Percentiles rank a stretch among this genome's conserved stretches.
Conservation (phyloP, 1,284 basidiomycete species). For the Phlebopus sp. region DNA sequence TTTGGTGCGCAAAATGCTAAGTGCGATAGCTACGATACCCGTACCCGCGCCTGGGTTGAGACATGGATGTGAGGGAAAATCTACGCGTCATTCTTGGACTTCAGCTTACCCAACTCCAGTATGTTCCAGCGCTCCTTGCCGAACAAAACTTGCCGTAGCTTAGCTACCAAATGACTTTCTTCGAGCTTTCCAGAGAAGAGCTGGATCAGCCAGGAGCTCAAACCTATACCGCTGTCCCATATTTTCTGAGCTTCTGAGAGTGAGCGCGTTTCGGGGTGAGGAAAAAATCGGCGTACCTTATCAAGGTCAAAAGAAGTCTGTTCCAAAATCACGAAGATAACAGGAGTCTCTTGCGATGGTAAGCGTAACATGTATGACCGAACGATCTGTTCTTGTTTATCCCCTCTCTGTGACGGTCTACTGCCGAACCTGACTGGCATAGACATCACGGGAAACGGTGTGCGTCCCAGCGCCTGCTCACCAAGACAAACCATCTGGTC, state of each 20-base stretch:
- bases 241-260: conserved; percentile 65
- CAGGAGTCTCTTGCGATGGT: conserved; percentile 14
- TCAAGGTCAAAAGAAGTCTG: conserved; percentile 87
- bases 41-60: conserved; percentile 70
- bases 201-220: conserved; percentile 69
- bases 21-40: conserved; percentile 72
- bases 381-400: conserved; percentile 72
- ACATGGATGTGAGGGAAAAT: background rate
- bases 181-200: conserved; percentile 19
- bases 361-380: conserved; percentile 50
- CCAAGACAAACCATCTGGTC: conserved; percentile 36
- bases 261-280: conserved; percentile 2
- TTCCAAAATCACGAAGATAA: conserved; percentile 58
- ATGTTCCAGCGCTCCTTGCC: conserved; percentile 38
- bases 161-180: conserved; percentile 7
- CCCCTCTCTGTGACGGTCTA: conserved; percentile 15
- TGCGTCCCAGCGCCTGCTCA: conserved; percentile 33
- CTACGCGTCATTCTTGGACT: background rate
- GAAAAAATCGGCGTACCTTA: conserved; percentile 55
- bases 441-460: conserved; percentile 60
- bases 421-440: conserved; percentile 58
- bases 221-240: conserved; percentile 86
- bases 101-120: conserved; percentile 63
- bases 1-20: conserved; percentile 51
- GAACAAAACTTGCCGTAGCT: conserved; percentile 38